Conservation (phyloP, 2,329 filamentous ascomycete genomes). For the Cordyceps farinosa region DNA sequence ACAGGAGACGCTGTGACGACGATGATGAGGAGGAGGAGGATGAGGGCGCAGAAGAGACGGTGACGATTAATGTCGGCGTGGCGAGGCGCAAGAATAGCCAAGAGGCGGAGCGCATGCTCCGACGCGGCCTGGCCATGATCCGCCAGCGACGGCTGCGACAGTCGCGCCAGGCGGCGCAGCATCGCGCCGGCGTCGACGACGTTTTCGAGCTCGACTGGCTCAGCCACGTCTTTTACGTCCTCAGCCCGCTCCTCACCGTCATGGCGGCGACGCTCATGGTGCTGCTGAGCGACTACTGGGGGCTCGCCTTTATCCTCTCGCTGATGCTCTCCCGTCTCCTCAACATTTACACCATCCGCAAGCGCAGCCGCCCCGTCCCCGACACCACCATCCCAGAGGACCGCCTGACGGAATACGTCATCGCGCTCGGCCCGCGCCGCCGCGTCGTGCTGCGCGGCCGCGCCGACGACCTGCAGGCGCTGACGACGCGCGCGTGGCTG, state of each 20-base stretch:
- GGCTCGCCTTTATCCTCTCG: slow-evolving; percentile 42
- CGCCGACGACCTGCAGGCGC: slow-evolving; percentile 54
- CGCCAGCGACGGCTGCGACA: not conserved
- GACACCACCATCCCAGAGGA: slow-evolving; percentile 10
- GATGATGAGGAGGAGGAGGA: slow-evolving; percentile 11
- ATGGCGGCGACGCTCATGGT: slow-evolving; percentile 42
- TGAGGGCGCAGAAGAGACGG: slow-evolving; percentile 3
- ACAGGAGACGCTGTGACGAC: slow-evolving; percentile 7
- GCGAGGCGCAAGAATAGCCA: slow-evolving; percentile 21
- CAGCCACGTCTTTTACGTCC: slow-evolving; percentile 47
- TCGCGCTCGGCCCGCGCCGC: slow-evolving; percentile 50
- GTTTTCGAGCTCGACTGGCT: slow-evolving; percentile 41
- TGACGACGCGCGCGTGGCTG: slow-evolving; percentile 57
- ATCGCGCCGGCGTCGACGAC: slow-evolving; percentile 19
- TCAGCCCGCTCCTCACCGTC: slow-evolving; percentile 45
- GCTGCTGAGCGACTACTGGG: slow-evolving; percentile 51
- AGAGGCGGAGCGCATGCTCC: slow-evolving; percentile 22
- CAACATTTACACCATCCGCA: slow-evolving; percentile 55
- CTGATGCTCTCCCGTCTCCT: slow-evolving; percentile 53
- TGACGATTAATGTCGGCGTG: slow-evolving; percentile 30
- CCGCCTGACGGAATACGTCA: slow-evolving; percentile 41
- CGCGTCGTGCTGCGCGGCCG: slow-evolving; percentile 51
- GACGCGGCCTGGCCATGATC: slow-evolving; percentile 5
- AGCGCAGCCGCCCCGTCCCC: slow-evolving; percentile 33
- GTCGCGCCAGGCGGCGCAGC: not conserved